phyloP scores from a whole-genome alignment of 805 yeast genomes.

The Priceomyces medius region DNA sequence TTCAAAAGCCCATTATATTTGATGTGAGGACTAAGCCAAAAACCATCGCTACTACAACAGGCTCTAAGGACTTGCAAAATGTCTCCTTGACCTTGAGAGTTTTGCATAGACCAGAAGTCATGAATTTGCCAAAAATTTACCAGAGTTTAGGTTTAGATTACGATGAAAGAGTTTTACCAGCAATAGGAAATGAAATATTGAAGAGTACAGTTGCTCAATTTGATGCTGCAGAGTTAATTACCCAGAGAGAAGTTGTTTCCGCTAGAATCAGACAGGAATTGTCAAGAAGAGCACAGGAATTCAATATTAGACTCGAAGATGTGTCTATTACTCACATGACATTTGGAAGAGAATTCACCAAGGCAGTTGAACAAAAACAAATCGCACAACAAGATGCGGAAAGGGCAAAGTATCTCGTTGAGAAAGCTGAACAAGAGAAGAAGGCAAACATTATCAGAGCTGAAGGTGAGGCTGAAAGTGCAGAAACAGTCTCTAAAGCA shows the following conservation, averaged over 20 bases:
- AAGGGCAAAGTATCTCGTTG: constrained; percentile 89
- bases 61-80: constrained; percentile 95
- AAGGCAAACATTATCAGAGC: constrained; percentile 94
- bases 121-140: constrained; percentile 78
- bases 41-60: constrained; percentile 90
- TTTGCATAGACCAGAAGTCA: constrained; percentile 89
- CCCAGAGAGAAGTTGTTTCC: constrained; percentile 94
- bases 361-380: constrained; percentile 97
- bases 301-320: constrained; percentile 89
- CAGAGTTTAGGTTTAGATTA: constrained; percentile 91
- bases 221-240: constrained; percentile 94
- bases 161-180: constrained; percentile 91
- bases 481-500: constrained; percentile 91
- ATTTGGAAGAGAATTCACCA: constrained; percentile 93
- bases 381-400: constrained; percentile 99
- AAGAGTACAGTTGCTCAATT: constrained; percentile 90
- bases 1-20: constrained; percentile 84
- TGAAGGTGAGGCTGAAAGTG: constrained; percentile 99
- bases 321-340: constrained; percentile 98
- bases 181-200: constrained; percentile 88
- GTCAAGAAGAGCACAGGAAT: constrained; percentile 78
- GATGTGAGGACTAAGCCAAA: constrained; percentile 96
- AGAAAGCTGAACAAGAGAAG: constrained; percentile 95
- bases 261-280: constrained; percentile 86
- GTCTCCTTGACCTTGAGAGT: constrained; percentile 92